Conservation (phyloP, 2,329 filamentous ascomycete species). For the Ophiostoma populinum region DNA sequence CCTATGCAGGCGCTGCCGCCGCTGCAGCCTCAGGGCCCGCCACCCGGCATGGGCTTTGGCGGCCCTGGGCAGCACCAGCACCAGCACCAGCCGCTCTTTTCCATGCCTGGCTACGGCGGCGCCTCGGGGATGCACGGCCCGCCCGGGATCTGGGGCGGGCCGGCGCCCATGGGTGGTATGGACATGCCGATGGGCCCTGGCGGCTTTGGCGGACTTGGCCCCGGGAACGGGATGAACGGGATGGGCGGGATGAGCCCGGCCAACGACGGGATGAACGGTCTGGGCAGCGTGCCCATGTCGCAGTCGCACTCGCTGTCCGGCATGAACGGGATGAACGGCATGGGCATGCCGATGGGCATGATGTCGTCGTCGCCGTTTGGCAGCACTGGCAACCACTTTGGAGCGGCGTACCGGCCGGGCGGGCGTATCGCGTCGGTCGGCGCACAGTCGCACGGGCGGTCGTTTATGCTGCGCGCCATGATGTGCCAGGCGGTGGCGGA, state of each 20-base stretch:
- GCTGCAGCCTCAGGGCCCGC: not conserved
- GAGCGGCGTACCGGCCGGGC: slow-evolving; percentile 37
- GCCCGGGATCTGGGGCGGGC: no score
- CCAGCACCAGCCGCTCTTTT: no score
- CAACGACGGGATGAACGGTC: not conserved
- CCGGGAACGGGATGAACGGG: not conserved
- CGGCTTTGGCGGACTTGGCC: not conserved
- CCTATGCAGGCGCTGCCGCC: not conserved
- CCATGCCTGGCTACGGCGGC: no score
- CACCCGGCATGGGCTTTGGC: no score
- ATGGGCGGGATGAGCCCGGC: not conserved
- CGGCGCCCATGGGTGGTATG: not conserved
- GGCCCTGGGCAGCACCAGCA: no score
- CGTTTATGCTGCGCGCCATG: no score
- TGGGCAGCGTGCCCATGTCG: not conserved
- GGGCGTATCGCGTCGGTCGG: no score
- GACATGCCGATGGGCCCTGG: no score
- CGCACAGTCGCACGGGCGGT: no score
- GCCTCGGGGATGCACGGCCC: no score
- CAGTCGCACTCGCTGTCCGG: slow-evolving; percentile 1
- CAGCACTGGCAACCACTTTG: slow-evolving; percentile 17
- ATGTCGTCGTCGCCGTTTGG: slow-evolving; percentile 14
- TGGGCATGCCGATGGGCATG: no score
- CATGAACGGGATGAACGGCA: slow-evolving; percentile 6
- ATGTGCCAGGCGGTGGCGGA: no score